Evolutionary conservation across 2,329 filamentous ascomycete genomes (phyloP), one percentile per base, ranked within the genome.

Genomic region (Graphilbum ipis-grandicollis): DNA sequence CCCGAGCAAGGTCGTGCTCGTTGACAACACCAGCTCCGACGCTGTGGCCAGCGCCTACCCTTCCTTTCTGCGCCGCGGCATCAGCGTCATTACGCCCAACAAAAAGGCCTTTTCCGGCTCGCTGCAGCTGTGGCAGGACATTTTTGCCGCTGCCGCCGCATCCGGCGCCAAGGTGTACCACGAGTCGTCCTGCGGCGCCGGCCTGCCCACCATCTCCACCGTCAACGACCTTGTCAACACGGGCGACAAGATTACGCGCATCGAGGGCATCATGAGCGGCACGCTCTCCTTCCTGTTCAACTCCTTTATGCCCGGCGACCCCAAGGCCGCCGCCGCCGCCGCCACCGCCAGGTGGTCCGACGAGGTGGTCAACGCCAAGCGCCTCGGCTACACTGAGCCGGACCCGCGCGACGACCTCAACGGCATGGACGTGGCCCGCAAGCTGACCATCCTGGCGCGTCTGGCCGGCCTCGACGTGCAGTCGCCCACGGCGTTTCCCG

Each of bases 261-360:
- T 98, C 47, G 88, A 96, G 60, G 90, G 90, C 46, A 86, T 98
- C 36, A 96, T 98, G 62, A 93, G 83, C 43, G 90, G 90, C 44
- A 98, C 90, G 38, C 88, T 98, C 75, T 92, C 82, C 29, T 98
- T 94, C 67, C 68, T 98, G 30, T 96, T 98, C 74, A 96, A 96
- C 66, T 86, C 75, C 18, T 98, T 96, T 56, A 84, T 86, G 34
- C 90, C 90, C 0, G 75, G 77, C 3, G 71, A 74, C 35, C 31
- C 43, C n/a, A 83, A 85, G 34, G 86, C 88, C 0, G 74, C 76
- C 3, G 71, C 74, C 34, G 79, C 79, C 5, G 62, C 66, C 18
- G 81, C n/a, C n/a, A n/a, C 80, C 25, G 83, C 82, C 36, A 75
- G 78, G 51, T 98, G 92, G 79, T 90, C 83, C 31, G 79, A 79